Evolutionary conservation across 2,329 filamentous ascomycete species (phyloP), one percentile per base, ranked within the genome.

Genomic region (Pseudocercospora cruenta): DNA sequence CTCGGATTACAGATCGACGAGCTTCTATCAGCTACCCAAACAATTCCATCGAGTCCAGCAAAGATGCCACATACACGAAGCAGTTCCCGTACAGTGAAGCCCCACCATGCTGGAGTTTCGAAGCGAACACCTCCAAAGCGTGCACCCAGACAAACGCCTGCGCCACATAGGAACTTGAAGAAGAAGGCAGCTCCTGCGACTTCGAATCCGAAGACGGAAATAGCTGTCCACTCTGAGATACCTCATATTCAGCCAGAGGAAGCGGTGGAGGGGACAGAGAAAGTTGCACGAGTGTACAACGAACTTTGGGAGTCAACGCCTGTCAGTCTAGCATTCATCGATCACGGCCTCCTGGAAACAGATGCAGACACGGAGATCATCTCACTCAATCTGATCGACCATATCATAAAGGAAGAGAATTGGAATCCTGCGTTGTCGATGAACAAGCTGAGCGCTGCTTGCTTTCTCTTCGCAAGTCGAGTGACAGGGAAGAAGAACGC

Each of bases 301-400:
- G 66, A 63, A 21, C 22, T 66, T 16, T 70, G 59, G 54, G 54
- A 53, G 19, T 64, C 62, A 4, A 63, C 57, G 14, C 59, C 62
- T 8, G 60, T 39, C 21, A 66, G 49, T 10, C 63, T 71, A 7
- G 55, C 39, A 24, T 71, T 71, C n/a, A 57, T 70, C 4, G 45
- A 62, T 8, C 62, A 67, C 21, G 64, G 55, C 43, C 51, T 21
- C 10, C 57, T 71, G 3, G 54, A 58, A 19, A 68, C 60, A 4
- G 65, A 63, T 4, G 54, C 54, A 1, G 58, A 67, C n/a, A 68
- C 66, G 12, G 63, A 66, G 7, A 69, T 62, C 16, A 61, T 71
- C 14, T 45, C 69, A 4, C 33, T 70, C 33, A 71, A 71, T 39
- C 43, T 71, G 14, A 65, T 71, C 21, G 69, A 71, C 47, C 64